Conservation (phyloP, 139 green algal genomes). For the Gonium pectorale region DNA sequence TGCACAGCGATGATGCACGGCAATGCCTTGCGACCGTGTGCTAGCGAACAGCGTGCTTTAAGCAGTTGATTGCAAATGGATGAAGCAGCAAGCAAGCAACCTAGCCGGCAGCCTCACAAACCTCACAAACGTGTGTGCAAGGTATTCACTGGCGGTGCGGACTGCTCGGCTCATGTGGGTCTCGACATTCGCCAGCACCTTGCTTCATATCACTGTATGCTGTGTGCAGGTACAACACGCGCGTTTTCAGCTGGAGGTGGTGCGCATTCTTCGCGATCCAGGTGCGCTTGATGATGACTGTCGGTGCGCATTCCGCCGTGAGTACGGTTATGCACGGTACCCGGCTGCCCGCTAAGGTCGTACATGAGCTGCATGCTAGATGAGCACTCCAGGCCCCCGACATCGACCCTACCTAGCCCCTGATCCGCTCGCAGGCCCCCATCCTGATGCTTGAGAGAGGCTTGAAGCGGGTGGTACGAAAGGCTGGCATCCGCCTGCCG, state of each 20-base stretch:
- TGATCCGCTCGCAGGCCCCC: slow-evolving; percentile 42
- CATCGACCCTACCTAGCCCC: neutral
- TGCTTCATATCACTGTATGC: no score
- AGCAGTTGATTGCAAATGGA: no score
- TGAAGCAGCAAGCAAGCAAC: no score
- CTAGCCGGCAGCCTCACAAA: no score
- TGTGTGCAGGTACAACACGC: slow-evolving; percentile 50
- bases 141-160: no score
- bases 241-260: slow-evolving; percentile 55
- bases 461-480: slow-evolving; percentile 14
- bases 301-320: no score
- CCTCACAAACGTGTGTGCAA: no score
- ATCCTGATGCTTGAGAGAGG: slow-evolving; percentile 55
- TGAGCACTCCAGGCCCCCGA: neutral
- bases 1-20: neutral
- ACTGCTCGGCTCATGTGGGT: no score
- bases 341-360: neutral
- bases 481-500: neutral
- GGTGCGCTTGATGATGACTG: no score
- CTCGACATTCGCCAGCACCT: no score
- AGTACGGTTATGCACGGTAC: no score
- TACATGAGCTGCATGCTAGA: neutral
- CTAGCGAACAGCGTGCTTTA: neutral
- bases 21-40: neutral
- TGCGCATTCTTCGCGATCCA: slow-evolving; percentile 62